These are phyloP conservation scores for Oemleria cerasiformis DNA, from an alignment of 306 rosid species.

Conservation along the genomic window DNA sequence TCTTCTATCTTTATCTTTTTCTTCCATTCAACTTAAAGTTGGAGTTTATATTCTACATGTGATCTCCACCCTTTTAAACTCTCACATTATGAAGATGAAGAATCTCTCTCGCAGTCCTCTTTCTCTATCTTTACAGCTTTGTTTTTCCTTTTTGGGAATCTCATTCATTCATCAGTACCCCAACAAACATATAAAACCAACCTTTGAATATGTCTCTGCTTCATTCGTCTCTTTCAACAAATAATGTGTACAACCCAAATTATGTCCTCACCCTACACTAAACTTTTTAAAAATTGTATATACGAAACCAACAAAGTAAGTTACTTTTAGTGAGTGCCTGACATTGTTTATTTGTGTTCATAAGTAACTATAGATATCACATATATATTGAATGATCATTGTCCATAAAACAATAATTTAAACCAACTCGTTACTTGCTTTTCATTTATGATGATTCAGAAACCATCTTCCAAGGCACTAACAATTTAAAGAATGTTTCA, in stretches of 20 bases:
- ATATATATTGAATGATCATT: too few species aligned
- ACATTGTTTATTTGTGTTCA: too few species aligned
- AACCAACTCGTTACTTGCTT: too few species aligned
- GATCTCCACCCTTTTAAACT: constrained; percentile 43
- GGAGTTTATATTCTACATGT: constrained; percentile 47
- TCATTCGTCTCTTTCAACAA: constrained; percentile 40
- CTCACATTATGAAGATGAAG: constrained; percentile 43
- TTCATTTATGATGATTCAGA: too few species aligned
- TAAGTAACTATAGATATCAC: too few species aligned
- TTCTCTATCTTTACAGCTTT: constrained; percentile 18
- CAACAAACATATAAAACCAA: constrained; percentile 51
- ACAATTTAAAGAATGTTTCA: too few species aligned
- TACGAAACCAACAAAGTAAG: too few species aligned
- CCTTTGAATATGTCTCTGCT: constrained; percentile 66
- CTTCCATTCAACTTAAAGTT: constrained; percentile 45
- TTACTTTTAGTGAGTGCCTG: too few species aligned
- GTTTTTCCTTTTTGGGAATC: constrained; percentile 56
- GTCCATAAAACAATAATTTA: too few species aligned
- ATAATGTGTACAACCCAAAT: not conserved
- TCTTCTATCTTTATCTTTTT: not conserved
- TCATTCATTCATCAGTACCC: constrained; percentile 57
- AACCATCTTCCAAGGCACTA: too few species aligned
- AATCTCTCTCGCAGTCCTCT: constrained; percentile 26
- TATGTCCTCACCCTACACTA: too few species aligned
- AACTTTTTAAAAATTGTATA: too few species aligned